Evolutionary conservation across 1,284 basidiomycete species (phyloP).

Genomic region (Papiliotrema laurentii): DNA sequence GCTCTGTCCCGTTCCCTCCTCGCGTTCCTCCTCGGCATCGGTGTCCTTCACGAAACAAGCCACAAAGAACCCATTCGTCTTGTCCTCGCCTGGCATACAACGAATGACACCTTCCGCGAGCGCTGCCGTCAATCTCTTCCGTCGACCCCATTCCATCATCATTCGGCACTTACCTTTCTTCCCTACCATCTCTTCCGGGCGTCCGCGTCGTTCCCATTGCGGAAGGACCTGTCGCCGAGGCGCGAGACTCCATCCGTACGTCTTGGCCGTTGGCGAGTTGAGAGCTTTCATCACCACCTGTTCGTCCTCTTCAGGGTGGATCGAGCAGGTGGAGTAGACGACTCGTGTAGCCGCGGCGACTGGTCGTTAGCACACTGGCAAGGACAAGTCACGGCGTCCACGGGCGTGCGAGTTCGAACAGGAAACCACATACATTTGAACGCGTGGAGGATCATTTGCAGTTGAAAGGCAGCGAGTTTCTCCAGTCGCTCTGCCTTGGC

Average conservation of each 20-base stretch:
- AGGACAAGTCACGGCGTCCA: too few species aligned
- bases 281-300: slow-evolving; percentile 69
- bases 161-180: slow-evolving; percentile 27
- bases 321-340: slow-evolving; percentile 94
- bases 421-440: slow-evolving; percentile 74
- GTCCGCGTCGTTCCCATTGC: slow-evolving; percentile 71
- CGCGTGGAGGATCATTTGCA: slow-evolving; percentile 88
- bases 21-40: slow-evolving; percentile 8
- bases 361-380: slow-evolving; percentile 11
- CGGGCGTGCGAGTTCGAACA: too few species aligned
- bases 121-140: slow-evolving; percentile 40
- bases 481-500: slow-evolving; percentile 63
- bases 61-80: slow-evolving; percentile 93
- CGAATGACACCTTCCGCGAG: slow-evolving; percentile 68
- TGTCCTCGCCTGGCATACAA: slow-evolving; percentile 79
- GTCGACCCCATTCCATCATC: background rate
- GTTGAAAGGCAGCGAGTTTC: slow-evolving; percentile 80
- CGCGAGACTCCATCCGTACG: slow-evolving; percentile 64
- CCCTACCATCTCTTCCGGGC: slow-evolving; percentile 57
- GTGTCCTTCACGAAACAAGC: slow-evolving; percentile 60
- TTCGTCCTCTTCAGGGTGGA: slow-evolving; percentile 90
- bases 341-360: slow-evolving; percentile 64
- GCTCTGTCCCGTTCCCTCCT: background rate
- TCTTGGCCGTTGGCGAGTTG: slow-evolving; percentile 60
- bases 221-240: slow-evolving; percentile 63